phyloP scores from a whole-genome alignment of 1,284 basidiomycete genomes.

The Pseudozyma tsukubaensis region DNA sequence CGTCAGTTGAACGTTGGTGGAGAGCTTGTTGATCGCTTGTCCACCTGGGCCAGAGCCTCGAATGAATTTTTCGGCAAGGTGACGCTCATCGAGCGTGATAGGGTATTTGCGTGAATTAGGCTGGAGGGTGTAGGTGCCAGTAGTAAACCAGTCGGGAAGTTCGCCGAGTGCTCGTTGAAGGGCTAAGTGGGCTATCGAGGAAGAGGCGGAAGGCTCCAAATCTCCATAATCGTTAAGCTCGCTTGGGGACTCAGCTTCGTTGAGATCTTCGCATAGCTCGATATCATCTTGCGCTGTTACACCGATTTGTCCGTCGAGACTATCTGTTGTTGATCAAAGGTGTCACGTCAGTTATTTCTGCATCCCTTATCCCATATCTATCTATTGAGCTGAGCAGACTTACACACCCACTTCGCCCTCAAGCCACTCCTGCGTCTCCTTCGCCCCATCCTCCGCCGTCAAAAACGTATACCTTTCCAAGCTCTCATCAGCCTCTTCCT shows the following conservation, averaged over 20 bases:
- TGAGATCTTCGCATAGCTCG: constrained; percentile 9
- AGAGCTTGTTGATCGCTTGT: constrained; percentile 67
- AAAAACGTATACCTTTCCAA: constrained; percentile 56
- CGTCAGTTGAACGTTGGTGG: constrained; percentile 58
- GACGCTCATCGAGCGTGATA: constrained; percentile 55
- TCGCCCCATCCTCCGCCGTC: constrained; percentile 44
- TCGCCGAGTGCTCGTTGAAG: background rate
- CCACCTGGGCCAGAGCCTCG: constrained; percentile 66
- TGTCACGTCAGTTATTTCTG: constrained; percentile 4
- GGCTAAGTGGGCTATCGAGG: too few relatives aligned
- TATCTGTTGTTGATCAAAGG: constrained; percentile 34
- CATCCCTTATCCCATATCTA: background rate
- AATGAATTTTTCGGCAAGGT: constrained; percentile 64
- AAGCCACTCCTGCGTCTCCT: constrained; percentile 52
- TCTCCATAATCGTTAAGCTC: background rate
- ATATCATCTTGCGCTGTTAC: background rate
- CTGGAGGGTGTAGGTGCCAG: constrained; percentile 51
- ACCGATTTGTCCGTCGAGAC: constrained; percentile 11
- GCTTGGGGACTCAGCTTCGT: constrained; percentile 3
- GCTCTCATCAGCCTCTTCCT: constrained; percentile 59
- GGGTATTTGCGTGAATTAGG: constrained; percentile 59
- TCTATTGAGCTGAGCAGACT: constrained; percentile 11
- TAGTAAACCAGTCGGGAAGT: constrained; percentile 56
- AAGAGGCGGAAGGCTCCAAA: background rate
- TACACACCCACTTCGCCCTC: constrained; percentile 65